Conservation (phyloP, 306 rosid genomes). For the Cucurbita argyrosperma region DNA sequence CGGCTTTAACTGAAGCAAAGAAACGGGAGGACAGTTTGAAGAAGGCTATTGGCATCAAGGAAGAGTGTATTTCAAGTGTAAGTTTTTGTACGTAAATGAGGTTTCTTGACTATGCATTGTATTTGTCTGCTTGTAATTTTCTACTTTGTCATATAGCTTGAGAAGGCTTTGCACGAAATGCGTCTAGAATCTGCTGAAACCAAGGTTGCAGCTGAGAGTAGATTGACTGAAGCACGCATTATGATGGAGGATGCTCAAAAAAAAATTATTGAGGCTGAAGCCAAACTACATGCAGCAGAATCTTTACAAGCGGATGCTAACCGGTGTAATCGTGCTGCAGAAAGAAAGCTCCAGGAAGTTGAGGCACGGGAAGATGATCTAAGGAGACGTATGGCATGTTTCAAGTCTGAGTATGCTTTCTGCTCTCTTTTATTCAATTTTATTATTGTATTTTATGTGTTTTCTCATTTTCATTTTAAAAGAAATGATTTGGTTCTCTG, state of each 20-base stretch:
- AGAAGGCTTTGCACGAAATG: slow-evolving; percentile 83
- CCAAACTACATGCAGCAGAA: slow-evolving; percentile 54
- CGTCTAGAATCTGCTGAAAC: slow-evolving; percentile 88
- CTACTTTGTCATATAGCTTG: slow-evolving; percentile 40
- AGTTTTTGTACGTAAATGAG: slow-evolving; percentile 8
- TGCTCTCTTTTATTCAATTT: background rate
- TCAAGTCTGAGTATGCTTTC: slow-evolving; percentile 64
- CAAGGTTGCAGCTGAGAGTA: slow-evolving; percentile 78
- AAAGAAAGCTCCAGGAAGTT: slow-evolving; percentile 77
- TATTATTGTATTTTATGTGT: background rate
- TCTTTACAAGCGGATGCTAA: slow-evolving; percentile 61
- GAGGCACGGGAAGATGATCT: slow-evolving; percentile 95
- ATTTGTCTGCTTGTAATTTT: background rate
- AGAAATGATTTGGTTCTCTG: background rate
- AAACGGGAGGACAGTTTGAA: slow-evolving; percentile 70
- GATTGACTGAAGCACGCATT: slow-evolving; percentile 48
- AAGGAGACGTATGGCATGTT: slow-evolving; percentile 46
- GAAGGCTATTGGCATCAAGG: slow-evolving; percentile 67
- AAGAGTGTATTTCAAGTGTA: slow-evolving; percentile 90
- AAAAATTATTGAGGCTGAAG: slow-evolving; percentile 56
- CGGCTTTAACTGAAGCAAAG: slow-evolving; percentile 58
- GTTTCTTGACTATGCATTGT: background rate
- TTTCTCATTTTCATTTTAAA: background rate
- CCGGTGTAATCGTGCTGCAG: slow-evolving; percentile 50
- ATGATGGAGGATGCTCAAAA: slow-evolving; percentile 58